phyloP scores from a whole-genome alignment of 2,329 filamentous ascomycete species.

The Fusarium penzigii region DNA sequence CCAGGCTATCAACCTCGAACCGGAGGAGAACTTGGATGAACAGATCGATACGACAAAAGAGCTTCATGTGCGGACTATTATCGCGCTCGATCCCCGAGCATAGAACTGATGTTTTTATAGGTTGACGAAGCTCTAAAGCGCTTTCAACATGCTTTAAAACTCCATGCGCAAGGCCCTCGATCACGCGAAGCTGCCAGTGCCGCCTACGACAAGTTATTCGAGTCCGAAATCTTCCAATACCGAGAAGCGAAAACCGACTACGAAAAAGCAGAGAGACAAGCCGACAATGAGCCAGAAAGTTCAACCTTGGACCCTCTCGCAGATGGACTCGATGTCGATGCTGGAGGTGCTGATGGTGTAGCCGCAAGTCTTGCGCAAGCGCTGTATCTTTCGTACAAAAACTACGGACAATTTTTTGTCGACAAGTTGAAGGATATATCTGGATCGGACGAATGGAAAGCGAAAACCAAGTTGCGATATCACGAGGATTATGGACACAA shows the following conservation, averaged over 20 bases:
- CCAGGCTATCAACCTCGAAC: slow-evolving; percentile 89
- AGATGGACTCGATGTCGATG: slow-evolving; percentile 45
- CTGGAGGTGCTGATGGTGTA: slow-evolving; percentile 68
- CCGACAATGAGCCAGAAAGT: slow-evolving; percentile 46
- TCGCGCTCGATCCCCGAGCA: neutral
- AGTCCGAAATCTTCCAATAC: slow-evolving; percentile 92
- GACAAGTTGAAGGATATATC: slow-evolving; percentile 52
- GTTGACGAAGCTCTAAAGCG: slow-evolving; percentile 96
- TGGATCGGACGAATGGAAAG: slow-evolving; percentile 50
- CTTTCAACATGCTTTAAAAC: slow-evolving; percentile 87
- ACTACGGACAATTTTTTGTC: slow-evolving; percentile 88
- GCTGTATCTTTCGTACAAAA: slow-evolving; percentile 92
- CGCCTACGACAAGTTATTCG: slow-evolving; percentile 83
- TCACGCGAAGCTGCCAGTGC: slow-evolving; percentile 75
- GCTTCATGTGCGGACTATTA: slow-evolving; percentile 61
- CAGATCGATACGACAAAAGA: slow-evolving; percentile 95
- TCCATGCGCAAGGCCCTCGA: slow-evolving; percentile 81
- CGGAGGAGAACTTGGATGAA: slow-evolving; percentile 85
- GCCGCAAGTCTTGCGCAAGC: slow-evolving; percentile 85
- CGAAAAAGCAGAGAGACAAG: slow-evolving; percentile 64
- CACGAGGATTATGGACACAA: slow-evolving; percentile 39
- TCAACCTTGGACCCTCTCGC: slow-evolving; percentile 48
- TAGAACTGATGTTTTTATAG: slow-evolving; percentile 35
- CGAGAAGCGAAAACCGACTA: slow-evolving; percentile 86
- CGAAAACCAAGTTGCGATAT: slow-evolving; percentile 30